phyloP scores from a whole-genome alignment of 352 stramenopile species.

The Phytophthora citrophthora region DNA sequence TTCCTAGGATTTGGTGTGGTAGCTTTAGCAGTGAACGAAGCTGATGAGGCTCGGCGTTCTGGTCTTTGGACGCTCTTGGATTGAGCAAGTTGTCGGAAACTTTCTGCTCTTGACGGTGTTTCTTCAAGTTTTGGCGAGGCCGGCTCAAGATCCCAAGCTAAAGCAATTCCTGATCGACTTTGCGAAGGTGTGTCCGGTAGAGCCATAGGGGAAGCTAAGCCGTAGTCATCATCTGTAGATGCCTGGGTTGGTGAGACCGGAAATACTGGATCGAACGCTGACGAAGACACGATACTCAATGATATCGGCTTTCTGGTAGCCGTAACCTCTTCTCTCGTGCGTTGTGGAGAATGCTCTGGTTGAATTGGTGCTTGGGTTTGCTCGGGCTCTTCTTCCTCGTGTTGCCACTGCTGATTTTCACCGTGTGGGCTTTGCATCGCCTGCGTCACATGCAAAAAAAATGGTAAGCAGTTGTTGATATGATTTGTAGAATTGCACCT shows the following conservation, averaged over 20 bases:
- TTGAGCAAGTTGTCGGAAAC: slow-evolving; percentile 9
- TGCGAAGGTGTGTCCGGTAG: slow-evolving; percentile 53
- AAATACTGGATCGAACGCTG: slow-evolving; percentile 45
- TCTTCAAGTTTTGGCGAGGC: slow-evolving; percentile 26
- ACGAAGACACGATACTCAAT: slow-evolving; percentile 53
- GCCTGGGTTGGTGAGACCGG: slow-evolving; percentile 41
- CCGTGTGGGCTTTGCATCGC: slow-evolving; percentile 78
- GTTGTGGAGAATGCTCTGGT: slow-evolving; percentile 33
- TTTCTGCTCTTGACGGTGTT: slow-evolving; percentile 8
- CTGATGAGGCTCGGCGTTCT: slow-evolving; percentile 18
- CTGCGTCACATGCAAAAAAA: slow-evolving; percentile 29
- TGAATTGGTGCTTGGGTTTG: slow-evolving; percentile 1
- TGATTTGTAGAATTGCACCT: neutral
- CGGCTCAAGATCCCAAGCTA: slow-evolving; percentile 35
- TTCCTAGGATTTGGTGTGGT: slow-evolving; percentile 33
- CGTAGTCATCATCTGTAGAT: slow-evolving; percentile 55
- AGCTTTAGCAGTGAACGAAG: slow-evolving; percentile 13
- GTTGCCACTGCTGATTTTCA: slow-evolving; percentile 56
- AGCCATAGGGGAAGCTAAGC: slow-evolving; percentile 68
- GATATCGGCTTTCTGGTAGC: slow-evolving; percentile 16
- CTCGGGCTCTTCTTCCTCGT: slow-evolving; percentile 27
- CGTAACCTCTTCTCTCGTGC: slow-evolving; percentile 2
- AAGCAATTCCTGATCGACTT: slow-evolving; percentile 12
- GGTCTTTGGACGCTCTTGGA: slow-evolving; percentile 34
- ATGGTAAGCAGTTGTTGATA: neutral